phyloP scores from a whole-genome alignment of 345 rosid species.

The Eucalyptus melliodora region DNA sequence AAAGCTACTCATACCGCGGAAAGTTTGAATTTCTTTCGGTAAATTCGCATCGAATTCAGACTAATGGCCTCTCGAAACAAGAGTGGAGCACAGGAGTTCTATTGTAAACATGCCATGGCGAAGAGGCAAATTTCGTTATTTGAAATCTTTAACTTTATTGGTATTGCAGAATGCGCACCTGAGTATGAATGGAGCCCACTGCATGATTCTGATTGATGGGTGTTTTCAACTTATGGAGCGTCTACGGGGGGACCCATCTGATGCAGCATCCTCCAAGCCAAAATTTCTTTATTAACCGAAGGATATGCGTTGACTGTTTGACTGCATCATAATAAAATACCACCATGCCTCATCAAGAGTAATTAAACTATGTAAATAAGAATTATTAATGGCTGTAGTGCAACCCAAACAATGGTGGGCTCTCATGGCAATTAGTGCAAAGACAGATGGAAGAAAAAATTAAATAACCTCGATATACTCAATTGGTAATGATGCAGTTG shows the following conservation, averaged over 20 bases:
- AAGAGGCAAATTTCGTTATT: neutral
- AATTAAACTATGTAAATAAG: neutral
- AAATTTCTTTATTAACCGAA: neutral
- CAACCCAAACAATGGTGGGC: neutral
- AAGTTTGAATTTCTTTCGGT: neutral
- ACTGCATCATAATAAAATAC: neutral
- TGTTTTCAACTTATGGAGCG: neutral
- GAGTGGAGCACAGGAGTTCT: neutral
- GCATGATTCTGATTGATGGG: neutral
- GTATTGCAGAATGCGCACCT: neutral
- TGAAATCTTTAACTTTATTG: neutral
- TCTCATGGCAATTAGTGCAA: neutral
- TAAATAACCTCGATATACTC: neutral
- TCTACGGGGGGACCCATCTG: neutral
- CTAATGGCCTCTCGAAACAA: neutral
- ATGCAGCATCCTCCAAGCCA: neutral
- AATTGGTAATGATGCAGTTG: neutral
- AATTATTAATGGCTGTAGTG: neutral
- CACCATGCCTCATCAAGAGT: neutral
- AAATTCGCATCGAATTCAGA: neutral
- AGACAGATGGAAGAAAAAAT: neutral
- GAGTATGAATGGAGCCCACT: neutral
- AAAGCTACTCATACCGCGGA: neutral
- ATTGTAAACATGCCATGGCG: neutral
- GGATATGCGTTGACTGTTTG: constrained; percentile 2